Conservation (phyloP, 306 rosid genomes). For the Alnus glutinosa region DNA sequence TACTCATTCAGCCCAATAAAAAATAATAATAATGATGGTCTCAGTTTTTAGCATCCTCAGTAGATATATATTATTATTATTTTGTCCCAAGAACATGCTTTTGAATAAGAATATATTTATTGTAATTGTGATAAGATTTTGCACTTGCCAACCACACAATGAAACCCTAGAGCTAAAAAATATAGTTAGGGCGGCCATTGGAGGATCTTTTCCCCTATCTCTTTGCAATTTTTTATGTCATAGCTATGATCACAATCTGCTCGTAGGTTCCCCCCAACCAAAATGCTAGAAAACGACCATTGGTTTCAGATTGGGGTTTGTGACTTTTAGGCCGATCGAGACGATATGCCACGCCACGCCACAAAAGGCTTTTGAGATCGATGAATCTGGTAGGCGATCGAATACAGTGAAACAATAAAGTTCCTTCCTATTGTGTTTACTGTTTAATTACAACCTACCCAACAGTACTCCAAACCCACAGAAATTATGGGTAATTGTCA, state of each 20-base stretch:
- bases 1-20: constrained; percentile 21
- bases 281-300: not conserved
- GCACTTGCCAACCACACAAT: not conserved
- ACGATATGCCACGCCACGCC: not conserved
- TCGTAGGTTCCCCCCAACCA: not conserved
- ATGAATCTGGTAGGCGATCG: not conserved
- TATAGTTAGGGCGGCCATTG: not conserved
- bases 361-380: not conserved
- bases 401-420: not conserved
- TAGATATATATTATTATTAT: not conserved
- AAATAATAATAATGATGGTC: constrained; percentile 10
- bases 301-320: not conserved
- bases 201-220: not conserved
- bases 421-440: too few relatives aligned
- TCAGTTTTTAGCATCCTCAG: constrained; percentile 5
- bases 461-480: not conserved
- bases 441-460: not conserved
- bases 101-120: not conserved
- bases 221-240: not conserved
- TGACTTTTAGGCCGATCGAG: not conserved
- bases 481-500: not conserved
- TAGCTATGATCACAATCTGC: not conserved
- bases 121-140: not conserved
- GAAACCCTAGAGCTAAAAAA: not conserved
- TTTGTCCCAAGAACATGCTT: not conserved